These are phyloP conservation scores for Alternaria hordeiaustralica DNA, from an alignment of 2,329 filamentous ascomycete genomes.

Conservation along the genomic window DNA sequence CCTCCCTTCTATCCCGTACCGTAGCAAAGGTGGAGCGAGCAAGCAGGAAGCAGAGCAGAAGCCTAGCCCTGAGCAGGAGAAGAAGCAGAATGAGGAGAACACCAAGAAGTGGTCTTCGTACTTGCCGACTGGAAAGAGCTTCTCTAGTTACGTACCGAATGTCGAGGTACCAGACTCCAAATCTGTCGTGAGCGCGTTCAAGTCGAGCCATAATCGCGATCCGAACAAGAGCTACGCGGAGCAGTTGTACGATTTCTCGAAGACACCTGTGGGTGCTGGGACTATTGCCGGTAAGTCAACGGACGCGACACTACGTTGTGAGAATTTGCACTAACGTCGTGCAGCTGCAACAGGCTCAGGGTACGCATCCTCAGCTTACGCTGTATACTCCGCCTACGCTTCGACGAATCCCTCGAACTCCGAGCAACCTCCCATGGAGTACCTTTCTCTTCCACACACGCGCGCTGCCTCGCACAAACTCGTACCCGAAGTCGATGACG, in stretches of 20 bases:
- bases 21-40: slow-evolving; percentile 31
- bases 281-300: slow-evolving; percentile 48
- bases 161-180: slow-evolving; percentile 47
- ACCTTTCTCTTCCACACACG: slow-evolving; percentile 55
- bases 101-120: slow-evolving; percentile 56
- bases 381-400: slow-evolving; percentile 57
- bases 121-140: slow-evolving; percentile 56
- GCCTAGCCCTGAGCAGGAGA: slow-evolving; percentile 34
- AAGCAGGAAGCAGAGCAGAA: slow-evolving; percentile 28
- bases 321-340: background rate
- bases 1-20: slow-evolving; percentile 48
- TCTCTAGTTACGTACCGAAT: slow-evolving; percentile 56
- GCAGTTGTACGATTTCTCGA: slow-evolving; percentile 58
- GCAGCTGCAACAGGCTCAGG: slow-evolving; percentile 55
- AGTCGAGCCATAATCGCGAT: slow-evolving; percentile 53
- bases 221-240: slow-evolving; percentile 57
- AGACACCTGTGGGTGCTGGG: slow-evolving; percentile 59
- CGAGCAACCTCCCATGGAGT: slow-evolving; percentile 53
- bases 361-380: slow-evolving; percentile 56
- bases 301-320: background rate
- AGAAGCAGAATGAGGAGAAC: slow-evolving; percentile 43
- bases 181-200: slow-evolving; percentile 53
- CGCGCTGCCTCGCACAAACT: slow-evolving; percentile 52
- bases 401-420: slow-evolving; percentile 39
- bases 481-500: slow-evolving; percentile 51